Evolutionary conservation across 2,329 filamentous ascomycete species (phyloP).

Genomic region (Diaporthe humulicola): DNA sequence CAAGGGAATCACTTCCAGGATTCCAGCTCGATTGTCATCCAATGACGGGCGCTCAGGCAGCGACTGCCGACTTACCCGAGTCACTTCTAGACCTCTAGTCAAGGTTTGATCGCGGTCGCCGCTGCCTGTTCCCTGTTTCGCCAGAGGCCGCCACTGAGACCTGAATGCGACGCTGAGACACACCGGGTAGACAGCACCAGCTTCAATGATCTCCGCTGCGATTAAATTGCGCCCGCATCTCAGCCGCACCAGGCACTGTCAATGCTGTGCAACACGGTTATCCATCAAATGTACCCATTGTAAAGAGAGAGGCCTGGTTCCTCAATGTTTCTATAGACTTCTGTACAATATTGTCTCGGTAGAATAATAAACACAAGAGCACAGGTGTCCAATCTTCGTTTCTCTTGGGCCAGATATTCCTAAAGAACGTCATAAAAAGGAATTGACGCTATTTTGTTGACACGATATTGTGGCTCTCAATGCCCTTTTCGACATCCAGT

Average conservation of each 20-base stretch:
- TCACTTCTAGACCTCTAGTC: background rate
- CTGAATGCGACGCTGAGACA: slow-evolving; percentile 5
- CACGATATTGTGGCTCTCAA: no score
- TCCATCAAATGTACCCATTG: no score
- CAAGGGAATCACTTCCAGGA: slow-evolving; percentile 31
- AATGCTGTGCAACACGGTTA: background rate
- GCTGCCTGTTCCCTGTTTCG: slow-evolving; percentile 30
- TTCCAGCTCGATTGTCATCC: slow-evolving; percentile 9
- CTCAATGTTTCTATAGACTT: background rate
- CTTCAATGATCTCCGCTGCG: background rate
- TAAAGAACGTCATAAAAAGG: no score
- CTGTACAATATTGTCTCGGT: no score
- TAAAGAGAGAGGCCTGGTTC: background rate
- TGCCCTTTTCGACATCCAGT: no score
- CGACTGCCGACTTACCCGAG: slow-evolving; percentile 16
- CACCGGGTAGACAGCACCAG: background rate
- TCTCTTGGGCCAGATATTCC: no score
- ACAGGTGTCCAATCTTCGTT: no score
- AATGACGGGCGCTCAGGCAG: slow-evolving; percentile 6
- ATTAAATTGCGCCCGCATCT: background rate
- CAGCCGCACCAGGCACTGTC: background rate
- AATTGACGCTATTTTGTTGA: no score
- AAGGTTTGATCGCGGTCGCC: slow-evolving; percentile 10
- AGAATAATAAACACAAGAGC: background rate
- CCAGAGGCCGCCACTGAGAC: background rate